These are phyloP conservation scores for Allium fistulosum DNA, from an alignment of 106 monocot genomes.

Conservation along the genomic window DNA sequence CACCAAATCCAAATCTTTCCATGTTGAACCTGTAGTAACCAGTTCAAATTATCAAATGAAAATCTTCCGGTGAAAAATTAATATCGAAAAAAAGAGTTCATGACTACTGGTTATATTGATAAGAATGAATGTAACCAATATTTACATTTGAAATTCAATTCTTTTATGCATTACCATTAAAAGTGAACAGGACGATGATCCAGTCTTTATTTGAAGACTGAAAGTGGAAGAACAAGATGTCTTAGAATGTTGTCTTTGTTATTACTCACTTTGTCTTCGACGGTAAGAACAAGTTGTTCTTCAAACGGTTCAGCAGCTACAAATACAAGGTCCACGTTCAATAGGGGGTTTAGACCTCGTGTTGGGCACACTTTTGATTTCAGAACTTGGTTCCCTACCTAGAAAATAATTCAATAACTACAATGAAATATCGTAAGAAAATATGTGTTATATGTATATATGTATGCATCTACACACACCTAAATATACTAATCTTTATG, in stretches of 20 bases:
- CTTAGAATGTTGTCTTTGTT: conserved; percentile 48
- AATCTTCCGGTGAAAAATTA: too few species aligned
- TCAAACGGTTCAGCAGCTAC: conserved; percentile 59
- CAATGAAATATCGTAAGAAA: not conserved
- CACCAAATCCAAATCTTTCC: conserved; percentile 34
- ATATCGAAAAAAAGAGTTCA: too few species aligned
- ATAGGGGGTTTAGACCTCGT: conserved; percentile 26
- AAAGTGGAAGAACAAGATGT: conserved; percentile 33
- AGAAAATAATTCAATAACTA: not conserved
- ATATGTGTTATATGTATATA: not conserved
- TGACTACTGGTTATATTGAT: too few species aligned
- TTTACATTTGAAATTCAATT: too few species aligned
- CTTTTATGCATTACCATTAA: not conserved
- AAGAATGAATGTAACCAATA: too few species aligned
- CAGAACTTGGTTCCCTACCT: conserved; percentile 35
- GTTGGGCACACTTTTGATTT: conserved; percentile 17
- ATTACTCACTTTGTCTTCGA: conserved; percentile 30
- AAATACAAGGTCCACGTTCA: conserved; percentile 55
- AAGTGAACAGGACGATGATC: conserved; percentile 58
- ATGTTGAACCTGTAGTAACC: conserved; percentile 38
- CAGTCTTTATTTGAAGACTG: conserved; percentile 43
- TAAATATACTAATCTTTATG: too few species aligned
- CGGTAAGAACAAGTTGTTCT: conserved; percentile 36
- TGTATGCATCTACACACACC: not conserved
- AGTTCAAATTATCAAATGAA: too few species aligned